Conservation (phyloP, 352 stramenopile genomes). For the Globisporangium spiculum region DNA sequence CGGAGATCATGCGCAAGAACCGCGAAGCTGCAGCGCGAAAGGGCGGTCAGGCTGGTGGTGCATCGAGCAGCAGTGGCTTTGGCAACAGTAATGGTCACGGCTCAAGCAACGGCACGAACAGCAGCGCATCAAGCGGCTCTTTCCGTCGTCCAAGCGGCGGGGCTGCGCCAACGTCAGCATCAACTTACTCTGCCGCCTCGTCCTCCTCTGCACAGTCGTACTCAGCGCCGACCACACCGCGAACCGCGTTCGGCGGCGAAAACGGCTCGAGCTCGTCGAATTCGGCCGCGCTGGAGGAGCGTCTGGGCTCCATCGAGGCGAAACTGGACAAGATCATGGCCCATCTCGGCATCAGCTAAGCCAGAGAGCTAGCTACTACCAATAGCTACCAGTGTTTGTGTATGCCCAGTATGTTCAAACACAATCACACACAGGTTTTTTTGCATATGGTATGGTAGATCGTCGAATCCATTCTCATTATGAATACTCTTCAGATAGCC, state of each 20-base stretch:
- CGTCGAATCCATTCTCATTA: background rate
- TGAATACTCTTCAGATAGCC: background rate
- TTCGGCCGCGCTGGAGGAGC: slow-evolving; percentile 39
- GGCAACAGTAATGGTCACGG: slow-evolving; percentile 9
- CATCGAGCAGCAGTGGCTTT: slow-evolving; percentile 2
- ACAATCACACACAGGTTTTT: background rate
- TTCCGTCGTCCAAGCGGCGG: slow-evolving; percentile 14
- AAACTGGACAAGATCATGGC: slow-evolving; percentile 91
- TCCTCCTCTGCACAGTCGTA: slow-evolving; percentile 19
- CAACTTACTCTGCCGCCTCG: background rate
- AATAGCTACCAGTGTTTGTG: background rate
- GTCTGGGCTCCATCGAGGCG: slow-evolving; percentile 72
- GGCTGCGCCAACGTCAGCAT: background rate
- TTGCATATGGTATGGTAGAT: background rate
- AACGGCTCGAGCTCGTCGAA: slow-evolving; percentile 8
- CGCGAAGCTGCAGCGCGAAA: slow-evolving; percentile 75
- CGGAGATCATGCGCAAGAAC: slow-evolving; percentile 90
- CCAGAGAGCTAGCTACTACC: background rate
- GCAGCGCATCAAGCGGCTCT: background rate
- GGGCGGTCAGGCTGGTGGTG: slow-evolving; percentile 20
- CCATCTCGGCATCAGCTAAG: slow-evolving; percentile 69
- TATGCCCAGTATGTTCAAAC: background rate
- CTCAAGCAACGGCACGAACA: background rate
- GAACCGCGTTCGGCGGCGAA: slow-evolving; percentile 21
- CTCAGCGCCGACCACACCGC: slow-evolving; percentile 60